Evolutionary conservation across 169 alveolate species (phyloP).

Genomic region (Toxoplasma gondii): DNA sequence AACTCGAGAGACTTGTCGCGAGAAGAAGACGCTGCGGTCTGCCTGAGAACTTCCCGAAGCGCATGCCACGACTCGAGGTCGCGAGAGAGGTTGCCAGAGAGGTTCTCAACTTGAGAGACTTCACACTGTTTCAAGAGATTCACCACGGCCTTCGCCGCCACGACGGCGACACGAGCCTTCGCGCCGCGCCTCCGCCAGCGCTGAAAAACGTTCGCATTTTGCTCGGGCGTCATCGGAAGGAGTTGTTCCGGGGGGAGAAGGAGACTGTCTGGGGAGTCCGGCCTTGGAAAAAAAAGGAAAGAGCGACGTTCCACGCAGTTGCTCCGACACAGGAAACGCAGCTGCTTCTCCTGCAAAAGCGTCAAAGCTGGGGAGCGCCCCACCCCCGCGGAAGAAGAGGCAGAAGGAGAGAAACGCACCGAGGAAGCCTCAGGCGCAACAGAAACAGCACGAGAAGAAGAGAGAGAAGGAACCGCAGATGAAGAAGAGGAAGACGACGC

Average conservation of each 20-base stretch:
- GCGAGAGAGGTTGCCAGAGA: too few species aligned
- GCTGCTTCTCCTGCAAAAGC: constrained; percentile 71
- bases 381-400: not conserved
- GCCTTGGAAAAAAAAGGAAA: constrained; percentile 53
- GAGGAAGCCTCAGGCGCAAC: not conserved
- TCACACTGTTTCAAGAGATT: too few species aligned
- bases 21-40: too few species aligned
- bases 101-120: too few species aligned
- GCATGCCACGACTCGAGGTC: too few species aligned
- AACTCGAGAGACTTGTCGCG: too few species aligned
- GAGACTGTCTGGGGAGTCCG: constrained; percentile 60
- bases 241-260: constrained; percentile 70
- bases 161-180: constrained; percentile 34
- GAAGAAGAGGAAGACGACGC: not conserved
- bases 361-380: constrained; percentile 35
- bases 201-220: constrained; percentile 46
- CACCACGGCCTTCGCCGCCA: not conserved
- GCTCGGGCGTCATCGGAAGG: constrained; percentile 71
- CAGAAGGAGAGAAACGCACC: not conserved
- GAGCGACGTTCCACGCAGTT: constrained; percentile 69
- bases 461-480: not conserved
- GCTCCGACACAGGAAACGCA: constrained; percentile 71
- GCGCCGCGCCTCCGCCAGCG: not conserved
- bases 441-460: not conserved
- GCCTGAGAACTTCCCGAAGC: too few species aligned